A percentile compares a stretch with the other conserved stretches of the same genome.
phyloP scores from a whole-genome alignment of 2,329 filamentous ascomycete genomes.

The Xylaria sp. region DNA sequence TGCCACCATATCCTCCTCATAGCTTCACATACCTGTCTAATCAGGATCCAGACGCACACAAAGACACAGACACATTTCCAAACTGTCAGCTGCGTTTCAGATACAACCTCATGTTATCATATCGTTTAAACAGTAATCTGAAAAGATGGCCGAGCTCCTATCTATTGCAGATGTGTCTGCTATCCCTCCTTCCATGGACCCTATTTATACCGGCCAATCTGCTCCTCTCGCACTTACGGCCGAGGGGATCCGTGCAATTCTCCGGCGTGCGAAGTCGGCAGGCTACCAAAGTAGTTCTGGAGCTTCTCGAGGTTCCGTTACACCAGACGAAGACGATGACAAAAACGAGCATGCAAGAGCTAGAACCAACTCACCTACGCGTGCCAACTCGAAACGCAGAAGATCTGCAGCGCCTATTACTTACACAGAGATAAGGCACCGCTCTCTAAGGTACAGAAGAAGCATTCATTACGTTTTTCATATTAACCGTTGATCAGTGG shows the following conservation, averaged over 20 bases:
- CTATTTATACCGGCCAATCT: slow-evolving; percentile 14
- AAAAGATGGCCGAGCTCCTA: slow-evolving; percentile 9
- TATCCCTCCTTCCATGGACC: neutral
- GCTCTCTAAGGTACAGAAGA: slow-evolving; percentile 16
- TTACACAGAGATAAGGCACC: neutral
- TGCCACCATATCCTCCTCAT: neutral
- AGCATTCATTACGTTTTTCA: neutral
- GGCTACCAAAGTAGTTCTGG: neutral
- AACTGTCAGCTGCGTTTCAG: neutral
- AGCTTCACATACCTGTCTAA: neutral
- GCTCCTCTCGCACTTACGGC: slow-evolving; percentile 8
- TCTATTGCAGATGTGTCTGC: slow-evolving; percentile 8
- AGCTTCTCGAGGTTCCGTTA: neutral
- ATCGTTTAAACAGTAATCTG: neutral
- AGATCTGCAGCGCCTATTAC: slow-evolving; percentile 21
- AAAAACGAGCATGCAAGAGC: neutral
- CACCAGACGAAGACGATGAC: neutral
- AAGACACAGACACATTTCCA: neutral
- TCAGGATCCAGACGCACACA: neutral
- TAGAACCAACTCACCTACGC: slow-evolving; percentile 20
- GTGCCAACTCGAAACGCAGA: slow-evolving; percentile 36
- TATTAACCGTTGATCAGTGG: slow-evolving; percentile 17
- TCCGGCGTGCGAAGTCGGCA: slow-evolving; percentile 30
- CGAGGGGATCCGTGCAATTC: slow-evolving; percentile 11
- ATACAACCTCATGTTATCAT: neutral